Evolutionary conservation across 108 stramenopile genomes (phyloP), one percentile per base, ranked within the genome.

Genomic region (Skeletonema costatum): DNA sequence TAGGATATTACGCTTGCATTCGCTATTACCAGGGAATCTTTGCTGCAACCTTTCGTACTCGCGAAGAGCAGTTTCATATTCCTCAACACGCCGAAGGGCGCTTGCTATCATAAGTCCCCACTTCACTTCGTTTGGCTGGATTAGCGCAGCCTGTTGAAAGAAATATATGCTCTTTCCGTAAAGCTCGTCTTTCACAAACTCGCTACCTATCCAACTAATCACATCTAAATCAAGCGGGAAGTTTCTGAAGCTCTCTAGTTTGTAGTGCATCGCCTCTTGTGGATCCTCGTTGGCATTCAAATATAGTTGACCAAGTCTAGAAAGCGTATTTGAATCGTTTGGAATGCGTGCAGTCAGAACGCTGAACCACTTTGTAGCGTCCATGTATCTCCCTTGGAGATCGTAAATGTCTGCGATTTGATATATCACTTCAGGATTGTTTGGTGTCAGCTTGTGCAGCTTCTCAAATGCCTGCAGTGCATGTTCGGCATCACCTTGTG

Each of bases 101-200:
- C 76, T 83, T 9, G 92, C 89, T 13, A 92, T 86, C 94, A 96
- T 96, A 42, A 97, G 79, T 1, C 75, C 81, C 96, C 96, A 97
- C 62, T 96, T 97, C 32, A 95, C 85, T 78, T 97, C 96, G 21
- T 85, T 88, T 30, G 95, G 95, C 80, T 95, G 88, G 17, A 96
- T 83, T 59, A 93, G 86, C 36, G 90, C 66, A 21, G 96, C 96
- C 13, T 90, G 88, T 71, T 91, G 84, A 60, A 97, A 97, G 76
- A 91, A 97, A 39, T 85, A 81, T 31, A 95, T 90, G 32, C 90
- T 89, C 73, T 90, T 92, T 61, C 94, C 95, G 73, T 93, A 96
- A 81, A 96, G 85, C 74, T 97, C 93, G 19, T 89, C 69, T 69
- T 95, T 92, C 65, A 96, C 90, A 71, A 91, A 97, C 94, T 93